Evolutionary conservation across 495 filamentous ascomycete genomes (phyloP).

Genomic region (Trypethelium eluteriae): DNA sequence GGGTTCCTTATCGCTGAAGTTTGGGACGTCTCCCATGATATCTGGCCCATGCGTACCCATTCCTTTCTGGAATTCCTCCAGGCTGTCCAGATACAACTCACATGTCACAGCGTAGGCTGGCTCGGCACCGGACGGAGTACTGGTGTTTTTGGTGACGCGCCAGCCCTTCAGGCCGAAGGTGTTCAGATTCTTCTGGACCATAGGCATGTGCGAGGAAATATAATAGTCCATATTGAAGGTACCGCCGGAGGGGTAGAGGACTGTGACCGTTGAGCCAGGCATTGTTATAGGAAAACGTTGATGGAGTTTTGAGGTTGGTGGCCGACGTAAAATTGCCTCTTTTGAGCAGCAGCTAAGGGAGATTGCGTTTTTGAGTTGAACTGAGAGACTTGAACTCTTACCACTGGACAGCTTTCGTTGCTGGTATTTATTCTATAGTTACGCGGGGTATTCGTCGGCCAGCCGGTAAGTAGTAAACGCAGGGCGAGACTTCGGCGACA

Average conservation of each 20-base stretch:
- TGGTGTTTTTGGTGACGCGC: constrained; percentile 20
- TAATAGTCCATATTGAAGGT: constrained; percentile 32
- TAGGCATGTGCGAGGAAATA: constrained; percentile 25
- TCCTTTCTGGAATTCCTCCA: constrained; percentile 23
- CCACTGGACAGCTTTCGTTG: no score
- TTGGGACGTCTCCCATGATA: constrained; percentile 26
- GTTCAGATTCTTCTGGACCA: constrained; percentile 18
- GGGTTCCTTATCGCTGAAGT: constrained; percentile 27
- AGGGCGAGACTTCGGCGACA: no score
- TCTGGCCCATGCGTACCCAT: constrained; percentile 4
- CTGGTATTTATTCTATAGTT: no score
- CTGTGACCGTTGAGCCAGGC: constrained; percentile 21
- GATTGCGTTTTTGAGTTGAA: neutral
- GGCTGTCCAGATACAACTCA: constrained; percentile 20
- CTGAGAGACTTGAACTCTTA: no score
- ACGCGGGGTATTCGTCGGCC: no score
- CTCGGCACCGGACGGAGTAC: constrained; percentile 15
- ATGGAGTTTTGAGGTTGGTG: neutral
- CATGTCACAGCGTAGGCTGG: constrained; percentile 20
- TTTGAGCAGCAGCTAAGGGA: neutral
- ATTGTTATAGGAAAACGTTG: constrained; percentile 17
- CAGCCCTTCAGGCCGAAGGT: constrained; percentile 22
- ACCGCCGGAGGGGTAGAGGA: constrained; percentile 27
- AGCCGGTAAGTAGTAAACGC: no score
- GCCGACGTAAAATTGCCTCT: no score